phyloP scores from a whole-genome alignment of 768 basidiomycete genomes.

The Cantharellus anzutake region DNA sequence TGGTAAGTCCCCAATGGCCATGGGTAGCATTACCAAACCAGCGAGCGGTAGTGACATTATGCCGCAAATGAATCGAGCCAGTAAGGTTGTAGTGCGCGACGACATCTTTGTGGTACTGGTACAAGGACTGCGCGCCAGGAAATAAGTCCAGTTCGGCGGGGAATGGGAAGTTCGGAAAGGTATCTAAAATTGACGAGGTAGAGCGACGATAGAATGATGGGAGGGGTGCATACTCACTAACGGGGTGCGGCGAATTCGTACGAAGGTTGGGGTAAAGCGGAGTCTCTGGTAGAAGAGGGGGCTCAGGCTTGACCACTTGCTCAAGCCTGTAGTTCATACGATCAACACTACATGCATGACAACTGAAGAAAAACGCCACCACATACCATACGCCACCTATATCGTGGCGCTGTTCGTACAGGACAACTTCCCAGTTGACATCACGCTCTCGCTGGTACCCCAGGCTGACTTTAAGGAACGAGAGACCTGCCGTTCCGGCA shows the following conservation, averaged over 20 bases:
- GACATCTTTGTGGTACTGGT: too few relatives aligned
- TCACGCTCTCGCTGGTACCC: conserved; percentile 26
- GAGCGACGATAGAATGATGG: neutral
- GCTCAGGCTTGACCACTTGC: conserved; percentile 17
- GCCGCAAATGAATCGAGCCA: conserved; percentile 24
- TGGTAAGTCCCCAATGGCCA: conserved; percentile 28
- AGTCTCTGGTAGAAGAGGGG: conserved; percentile 33
- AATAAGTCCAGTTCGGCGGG: too few relatives aligned
- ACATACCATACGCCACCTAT: conserved; percentile 40
- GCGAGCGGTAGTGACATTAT: conserved; percentile 23
- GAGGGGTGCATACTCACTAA: conserved; percentile 13
- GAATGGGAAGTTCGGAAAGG: conserved; percentile 36
- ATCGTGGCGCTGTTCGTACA: conserved; percentile 33
- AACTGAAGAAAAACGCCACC: neutral
- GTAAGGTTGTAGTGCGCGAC: conserved; percentile 19
- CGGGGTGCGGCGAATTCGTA: conserved; percentile 37
- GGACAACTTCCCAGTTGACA: conserved; percentile 26
- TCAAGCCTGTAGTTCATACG: conserved; percentile 16
- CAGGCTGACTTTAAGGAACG: conserved; percentile 29
- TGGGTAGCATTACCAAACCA: conserved; percentile 24
- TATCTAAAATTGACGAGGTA: conserved; percentile 16
- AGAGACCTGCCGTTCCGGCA: conserved; percentile 36
- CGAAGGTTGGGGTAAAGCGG: conserved; percentile 34
- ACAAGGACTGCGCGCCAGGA: too few relatives aligned
- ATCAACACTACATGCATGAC: neutral